phyloP scores from a whole-genome alignment of 2,329 filamentous ascomycete species.

The Hymenoscyphus occultus region DNA sequence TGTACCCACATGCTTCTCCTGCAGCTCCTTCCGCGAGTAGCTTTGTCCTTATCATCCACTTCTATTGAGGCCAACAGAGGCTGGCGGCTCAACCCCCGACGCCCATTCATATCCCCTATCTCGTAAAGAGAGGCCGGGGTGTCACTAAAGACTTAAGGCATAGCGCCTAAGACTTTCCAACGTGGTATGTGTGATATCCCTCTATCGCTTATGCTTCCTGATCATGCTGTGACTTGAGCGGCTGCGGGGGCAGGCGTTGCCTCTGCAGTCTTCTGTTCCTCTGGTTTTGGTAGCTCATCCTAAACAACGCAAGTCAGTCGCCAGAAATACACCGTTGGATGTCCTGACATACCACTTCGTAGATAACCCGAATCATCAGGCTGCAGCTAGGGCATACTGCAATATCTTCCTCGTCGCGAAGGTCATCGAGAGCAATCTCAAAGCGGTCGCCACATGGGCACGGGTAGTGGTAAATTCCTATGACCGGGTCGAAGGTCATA shows the following conservation, averaged over 20 bases:
- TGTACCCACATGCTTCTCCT: neutral
- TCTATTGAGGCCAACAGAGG: neutral
- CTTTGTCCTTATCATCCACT: neutral
- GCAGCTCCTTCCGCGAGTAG: neutral
- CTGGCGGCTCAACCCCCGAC: neutral
- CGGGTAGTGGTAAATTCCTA: slow-evolving; percentile 92
- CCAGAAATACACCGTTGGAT: neutral
- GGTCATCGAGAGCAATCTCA: slow-evolving; percentile 80
- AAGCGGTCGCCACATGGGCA: slow-evolving; percentile 97
- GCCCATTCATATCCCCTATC: neutral
- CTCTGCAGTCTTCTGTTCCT: slow-evolving; percentile 33
- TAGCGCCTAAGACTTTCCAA: neutral
- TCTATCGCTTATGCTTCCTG: neutral
- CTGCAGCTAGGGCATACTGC: slow-evolving; percentile 98
- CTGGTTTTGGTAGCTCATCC: slow-evolving; percentile 50
- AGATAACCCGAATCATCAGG: slow-evolving; percentile 94
- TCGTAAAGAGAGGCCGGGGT: neutral
- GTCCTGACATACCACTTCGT: slow-evolving; percentile 65
- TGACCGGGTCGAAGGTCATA: slow-evolving; percentile 81
- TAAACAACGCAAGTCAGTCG: slow-evolving; percentile 30
- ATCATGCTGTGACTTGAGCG: neutral
- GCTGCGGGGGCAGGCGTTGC: neutral
- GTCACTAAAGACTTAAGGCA: neutral
- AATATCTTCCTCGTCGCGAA: slow-evolving; percentile 87
- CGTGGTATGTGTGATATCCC: neutral